Conservation (phyloP, 148 eudicot genomes). For the Persicaria tinctoria region DNA sequence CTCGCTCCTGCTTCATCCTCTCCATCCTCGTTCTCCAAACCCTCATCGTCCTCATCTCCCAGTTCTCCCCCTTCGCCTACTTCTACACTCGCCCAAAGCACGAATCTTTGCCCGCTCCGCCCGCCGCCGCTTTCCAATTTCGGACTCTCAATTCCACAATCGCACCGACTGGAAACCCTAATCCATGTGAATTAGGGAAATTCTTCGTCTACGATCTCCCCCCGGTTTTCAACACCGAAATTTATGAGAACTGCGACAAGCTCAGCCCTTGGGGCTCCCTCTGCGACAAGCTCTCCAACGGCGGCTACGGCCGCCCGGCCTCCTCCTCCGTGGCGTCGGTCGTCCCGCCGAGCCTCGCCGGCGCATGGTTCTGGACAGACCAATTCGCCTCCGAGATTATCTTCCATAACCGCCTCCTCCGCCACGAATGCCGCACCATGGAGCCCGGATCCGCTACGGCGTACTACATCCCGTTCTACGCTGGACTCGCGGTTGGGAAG, state of each 20-base stretch:
- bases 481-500: constrained; percentile 53
- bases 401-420: constrained; percentile 34
- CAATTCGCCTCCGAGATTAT: constrained; percentile 40
- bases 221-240: constrained; percentile 37
- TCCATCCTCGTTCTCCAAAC: constrained; percentile 48
- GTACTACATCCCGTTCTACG: constrained; percentile 62
- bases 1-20: constrained; percentile 53
- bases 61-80: constrained; percentile 20
- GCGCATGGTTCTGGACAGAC: constrained; percentile 52
- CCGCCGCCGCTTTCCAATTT: not conserved
- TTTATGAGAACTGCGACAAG: constrained; percentile 42
- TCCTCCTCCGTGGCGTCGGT: constrained; percentile 10
- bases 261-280: constrained; percentile 50
- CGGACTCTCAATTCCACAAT: constrained; percentile 7
- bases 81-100: not conserved
- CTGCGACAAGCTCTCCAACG: constrained; percentile 50
- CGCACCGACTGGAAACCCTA: not conserved
- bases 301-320: constrained; percentile 52
- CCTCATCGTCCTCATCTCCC: constrained; percentile 34
- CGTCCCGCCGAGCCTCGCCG: constrained; percentile 26
- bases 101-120: constrained; percentile 4
- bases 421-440: constrained; percentile 35
- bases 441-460: constrained; percentile 48
- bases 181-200: constrained; percentile 39
- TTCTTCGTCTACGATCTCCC: constrained; percentile 71